These are phyloP conservation scores for Rhodomyrtus tomentosa DNA, from an alignment of 345 rosid species.

Conservation along the genomic window DNA sequence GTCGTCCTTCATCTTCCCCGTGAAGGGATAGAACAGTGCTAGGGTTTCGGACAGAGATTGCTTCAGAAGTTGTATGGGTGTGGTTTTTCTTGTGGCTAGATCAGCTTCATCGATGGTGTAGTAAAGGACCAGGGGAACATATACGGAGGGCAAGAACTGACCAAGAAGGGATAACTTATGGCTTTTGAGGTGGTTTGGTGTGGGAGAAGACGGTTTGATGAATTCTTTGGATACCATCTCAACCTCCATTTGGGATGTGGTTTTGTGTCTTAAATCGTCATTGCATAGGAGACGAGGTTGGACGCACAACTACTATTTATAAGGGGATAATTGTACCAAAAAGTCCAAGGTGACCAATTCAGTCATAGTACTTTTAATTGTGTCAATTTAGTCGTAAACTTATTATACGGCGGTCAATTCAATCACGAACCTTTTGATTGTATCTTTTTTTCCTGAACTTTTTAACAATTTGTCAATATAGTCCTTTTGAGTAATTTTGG, in stretches of 20 bases:
- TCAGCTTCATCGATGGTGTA: background rate
- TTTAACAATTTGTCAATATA: background rate
- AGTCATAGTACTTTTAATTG: no score
- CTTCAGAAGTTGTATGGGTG: conserved; percentile 2
- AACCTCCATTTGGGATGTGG: conserved; percentile 16
- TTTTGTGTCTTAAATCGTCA: background rate
- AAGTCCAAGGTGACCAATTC: no score
- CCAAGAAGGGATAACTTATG: conserved; percentile 27
- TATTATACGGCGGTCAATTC: no score
- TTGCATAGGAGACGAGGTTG: no score
- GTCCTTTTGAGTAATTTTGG: background rate
- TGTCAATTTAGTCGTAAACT: no score
- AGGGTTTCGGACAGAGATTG: conserved; percentile 21
- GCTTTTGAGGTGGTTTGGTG: conserved; percentile 18
- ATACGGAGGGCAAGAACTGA: conserved; percentile 12
- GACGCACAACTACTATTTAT: background rate
- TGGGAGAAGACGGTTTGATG: conserved; percentile 30
- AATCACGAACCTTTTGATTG: fast-evolving
- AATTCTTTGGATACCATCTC: conserved; percentile 10
- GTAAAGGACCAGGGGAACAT: conserved; percentile 19
- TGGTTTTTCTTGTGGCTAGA: background rate
- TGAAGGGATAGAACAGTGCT: conserved; percentile 20
- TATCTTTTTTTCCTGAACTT: fast-evolving
- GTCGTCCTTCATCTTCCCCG: conserved; percentile 18
- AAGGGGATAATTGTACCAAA: background rate